Conservation (phyloP, 2,329 filamentous ascomycete genomes). For the Aspergillus melleus region DNA sequence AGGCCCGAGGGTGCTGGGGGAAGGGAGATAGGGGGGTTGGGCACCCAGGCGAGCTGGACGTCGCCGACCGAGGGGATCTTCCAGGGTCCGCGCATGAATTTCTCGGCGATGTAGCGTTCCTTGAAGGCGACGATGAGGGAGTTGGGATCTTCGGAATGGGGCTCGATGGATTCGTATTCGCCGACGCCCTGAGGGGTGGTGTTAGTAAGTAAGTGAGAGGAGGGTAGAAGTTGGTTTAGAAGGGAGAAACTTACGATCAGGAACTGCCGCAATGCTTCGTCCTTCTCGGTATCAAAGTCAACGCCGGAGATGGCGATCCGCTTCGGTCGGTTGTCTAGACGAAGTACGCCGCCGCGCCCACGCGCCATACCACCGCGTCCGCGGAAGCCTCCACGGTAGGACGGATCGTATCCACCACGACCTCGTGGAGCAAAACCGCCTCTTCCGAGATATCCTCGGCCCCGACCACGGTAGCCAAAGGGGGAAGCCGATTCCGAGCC, state of each 20-base stretch:
- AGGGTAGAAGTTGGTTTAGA: neutral
- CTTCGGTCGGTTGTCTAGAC: conserved; percentile 60
- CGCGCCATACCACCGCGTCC: conserved; percentile 42
- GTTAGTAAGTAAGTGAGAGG: conserved; percentile 22
- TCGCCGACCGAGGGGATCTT: conserved; percentile 55
- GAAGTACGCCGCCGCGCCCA: conserved; percentile 52
- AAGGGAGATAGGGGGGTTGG: conserved; percentile 35
- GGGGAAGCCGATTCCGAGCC: conserved; percentile 29
- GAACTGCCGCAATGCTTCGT: conserved; percentile 58
- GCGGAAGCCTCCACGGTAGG: conserved; percentile 41
- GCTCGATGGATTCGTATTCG: conserved; percentile 48
- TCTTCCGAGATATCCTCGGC: conserved; percentile 37
- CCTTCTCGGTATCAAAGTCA: conserved; percentile 48
- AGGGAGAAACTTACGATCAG: conserved; percentile 46
- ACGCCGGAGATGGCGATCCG: conserved; percentile 54
- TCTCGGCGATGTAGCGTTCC: conserved; percentile 55
- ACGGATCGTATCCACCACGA: conserved; percentile 41
- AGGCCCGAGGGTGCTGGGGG: conserved; percentile 12
- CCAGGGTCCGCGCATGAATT: conserved; percentile 50
- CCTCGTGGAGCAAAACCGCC: conserved; percentile 43
- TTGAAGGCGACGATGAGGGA: conserved; percentile 48
- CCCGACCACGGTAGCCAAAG: conserved; percentile 40
- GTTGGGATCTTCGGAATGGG: conserved; percentile 40
- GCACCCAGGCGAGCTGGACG: conserved; percentile 57
- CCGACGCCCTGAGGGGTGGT: conserved; percentile 41